A percentile compares a stretch with the other conserved stretches of the same genome.
Evolutionary conservation across 1,139 yeast species (phyloP).

Genomic region (Torulaspora globosa): DNA sequence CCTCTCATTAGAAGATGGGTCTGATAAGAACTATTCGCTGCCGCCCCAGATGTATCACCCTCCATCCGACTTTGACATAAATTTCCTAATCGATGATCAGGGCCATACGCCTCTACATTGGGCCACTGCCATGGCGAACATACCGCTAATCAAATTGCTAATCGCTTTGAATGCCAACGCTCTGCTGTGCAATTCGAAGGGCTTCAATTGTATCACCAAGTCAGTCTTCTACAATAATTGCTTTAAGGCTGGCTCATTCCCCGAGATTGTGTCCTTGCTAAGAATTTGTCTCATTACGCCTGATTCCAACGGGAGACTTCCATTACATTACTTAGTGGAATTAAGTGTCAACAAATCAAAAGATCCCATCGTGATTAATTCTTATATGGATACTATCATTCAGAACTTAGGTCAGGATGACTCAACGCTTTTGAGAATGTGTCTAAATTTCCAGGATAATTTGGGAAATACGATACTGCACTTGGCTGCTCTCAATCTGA

Average conservation of each 20-base stretch:
- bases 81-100: constrained; percentile 87
- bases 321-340: constrained; percentile 68
- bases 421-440: constrained; percentile 51
- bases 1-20: constrained; percentile 59
- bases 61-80: constrained; percentile 75
- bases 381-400: constrained; percentile 42
- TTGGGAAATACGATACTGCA: constrained; percentile 69
- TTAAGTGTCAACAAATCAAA: constrained; percentile 52
- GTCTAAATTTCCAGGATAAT: constrained; percentile 64
- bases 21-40: constrained; percentile 66
- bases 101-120: constrained; percentile 96
- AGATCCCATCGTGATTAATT: constrained; percentile 38
- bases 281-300: constrained; percentile 69
- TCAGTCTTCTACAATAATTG: constrained; percentile 84
- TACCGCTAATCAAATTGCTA: constrained; percentile 64
- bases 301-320: constrained; percentile 67
- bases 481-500: constrained; percentile 45
- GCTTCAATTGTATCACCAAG: constrained; percentile 82
- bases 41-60: constrained; percentile 72
- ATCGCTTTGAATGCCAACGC: constrained; percentile 71
- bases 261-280: constrained; percentile 62
- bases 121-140: constrained; percentile 92
- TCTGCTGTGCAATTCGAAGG: constrained; percentile 64
- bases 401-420: constrained; percentile 38
- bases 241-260: constrained; percentile 71